Evolutionary conservation across 106 monocot species (phyloP), one percentile per base, ranked within the genome.

Genomic region (Dendrobium officinale): DNA sequence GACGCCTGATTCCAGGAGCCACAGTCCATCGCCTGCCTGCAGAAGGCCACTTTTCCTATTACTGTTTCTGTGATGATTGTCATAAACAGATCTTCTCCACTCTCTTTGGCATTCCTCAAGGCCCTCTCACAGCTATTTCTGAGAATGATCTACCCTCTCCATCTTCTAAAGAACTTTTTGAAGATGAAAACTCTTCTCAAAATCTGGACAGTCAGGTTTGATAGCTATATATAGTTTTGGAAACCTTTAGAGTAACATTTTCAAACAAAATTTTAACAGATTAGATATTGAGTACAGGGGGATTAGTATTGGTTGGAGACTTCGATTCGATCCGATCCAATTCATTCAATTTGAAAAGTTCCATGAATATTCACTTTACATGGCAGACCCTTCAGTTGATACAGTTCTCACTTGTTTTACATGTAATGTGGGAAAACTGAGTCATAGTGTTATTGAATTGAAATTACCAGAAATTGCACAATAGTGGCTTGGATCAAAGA

Each of bases 21-120:
- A 95, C 94, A 0, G 87, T 99, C 6, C 95, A 99, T 79, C 87
- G 59, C 81, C 82, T 99, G 27, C 85, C 86, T 3, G 93, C 86
- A 0, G 95, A 99, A 92, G 98, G 98, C 6, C 98, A 99, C 70
- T 99, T 95, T 77, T 99, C 98, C 9, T 99, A 93, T 48, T 99
- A 91, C 78, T 99, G 86, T 29, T 99, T 99, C 75, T 99, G 95
- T 11, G 95, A 99, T 64, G 89, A 99, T 76, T 99, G 98, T 80
- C 98, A 99, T 79, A 85, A 95, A 55, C 88, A 99, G 44, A 81
- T 99, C 22, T 90, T 99, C 80, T 95, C 95, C 10, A 88, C 91
- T 45, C 79, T 99, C 48, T 95, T 99, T 47, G 98, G 98, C 74
- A 82, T 84, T 43, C 98, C 98, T 73, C 91, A 86, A 77, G 98